Base-by-base conservation (phyloP, 2,329 filamentous ascomycete species). In the Ceratocystis ficicola region DNA sequence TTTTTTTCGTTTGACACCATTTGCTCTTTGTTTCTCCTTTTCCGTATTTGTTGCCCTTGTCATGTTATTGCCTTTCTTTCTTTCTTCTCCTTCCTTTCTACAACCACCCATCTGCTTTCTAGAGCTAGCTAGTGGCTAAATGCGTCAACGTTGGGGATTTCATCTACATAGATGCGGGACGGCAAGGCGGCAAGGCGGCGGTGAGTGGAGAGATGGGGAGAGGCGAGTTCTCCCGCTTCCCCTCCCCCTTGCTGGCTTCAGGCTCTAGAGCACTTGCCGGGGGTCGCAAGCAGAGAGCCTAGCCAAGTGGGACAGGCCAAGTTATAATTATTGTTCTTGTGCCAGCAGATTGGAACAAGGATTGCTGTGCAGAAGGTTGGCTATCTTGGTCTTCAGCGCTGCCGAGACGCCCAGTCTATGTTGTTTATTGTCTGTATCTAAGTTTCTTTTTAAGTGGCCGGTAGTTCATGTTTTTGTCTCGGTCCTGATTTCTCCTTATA, bases 41-140 rank as follows among this genome's bases (percentile, higher is more conserved):
- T 57, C 12, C 15, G 12, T 57, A 7, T 57, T 36, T 59, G 5
- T 30, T 59, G 28, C 25, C 32, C 12, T 41, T 41, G 36, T 15
- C 1, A 25, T 59, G 15, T 8, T 17, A 32, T 59, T n/a, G 10
- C 17, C 3, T 10, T 28, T 32, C 25, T 25, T 15, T 57, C 15
- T 30, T 59, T 17, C 32, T 30, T 59, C 7, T 20, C 4, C 28
- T 36, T 59, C 28, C 17, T 32, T 59, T 59, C 28, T 59, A 30
- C 28, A 17, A n/a, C 55, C 28, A 59, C 8, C 55, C 28, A n/a
- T 30, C 25, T 59, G 52, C 22, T 59, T 59, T 59, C 52, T 59
- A 59, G 52, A 32, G 52, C 28, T 22, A 57, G 52, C 52, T 57
- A 59, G 52, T 25, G 25, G 52, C 52, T 25, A 30, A 59, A 59